Evolutionary conservation across 805 yeast species (phyloP).

Genomic region (Cyberlindnera amylophila): DNA sequence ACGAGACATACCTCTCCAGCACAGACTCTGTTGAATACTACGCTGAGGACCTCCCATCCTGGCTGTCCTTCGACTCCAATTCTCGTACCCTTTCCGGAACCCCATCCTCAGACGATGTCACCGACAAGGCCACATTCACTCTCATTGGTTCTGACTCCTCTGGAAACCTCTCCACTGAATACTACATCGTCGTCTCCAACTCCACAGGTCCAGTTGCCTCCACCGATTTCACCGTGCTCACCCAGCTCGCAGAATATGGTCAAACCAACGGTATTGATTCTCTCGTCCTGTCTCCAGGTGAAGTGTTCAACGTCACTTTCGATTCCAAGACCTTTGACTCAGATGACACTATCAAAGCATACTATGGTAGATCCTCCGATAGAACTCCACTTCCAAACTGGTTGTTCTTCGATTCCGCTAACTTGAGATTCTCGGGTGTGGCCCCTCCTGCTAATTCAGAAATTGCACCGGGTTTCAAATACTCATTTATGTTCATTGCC

Average conservation of each 20-base stretch:
- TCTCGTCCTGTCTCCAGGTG: conserved; percentile 68
- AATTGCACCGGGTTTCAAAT: conserved; percentile 82
- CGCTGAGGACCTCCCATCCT: conserved; percentile 59
- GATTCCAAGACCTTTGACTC: conserved; percentile 57
- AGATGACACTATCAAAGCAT: conserved; percentile 50
- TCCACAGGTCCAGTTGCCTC: conserved; percentile 51
- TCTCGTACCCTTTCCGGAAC: conserved; percentile 67
- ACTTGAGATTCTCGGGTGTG: conserved; percentile 73
- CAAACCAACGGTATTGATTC: conserved; percentile 74
- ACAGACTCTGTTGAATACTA: conserved; percentile 48
- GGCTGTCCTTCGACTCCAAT: conserved; percentile 70
- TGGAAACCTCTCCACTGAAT: conserved; percentile 41
- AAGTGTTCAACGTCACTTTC: conserved; percentile 62
- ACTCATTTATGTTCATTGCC: conserved; percentile 69
- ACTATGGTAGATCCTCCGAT: conserved; percentile 78
- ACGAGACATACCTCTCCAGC: conserved; percentile 59
- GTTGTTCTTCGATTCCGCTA: conserved; percentile 63
- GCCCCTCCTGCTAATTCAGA: conserved; percentile 84
- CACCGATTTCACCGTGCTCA: conserved; percentile 39
- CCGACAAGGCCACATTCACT: conserved; percentile 45
- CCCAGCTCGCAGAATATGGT: conserved; percentile 61
- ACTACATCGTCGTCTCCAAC: conserved; percentile 56
- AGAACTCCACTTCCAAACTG: conserved; percentile 90
- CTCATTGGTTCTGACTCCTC: conserved; percentile 74
- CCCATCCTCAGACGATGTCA: conserved; percentile 45